These are phyloP conservation scores for Colletotrichum somersetense DNA, from an alignment of 2,329 filamentous ascomycete species.

Conservation along the genomic window DNA sequence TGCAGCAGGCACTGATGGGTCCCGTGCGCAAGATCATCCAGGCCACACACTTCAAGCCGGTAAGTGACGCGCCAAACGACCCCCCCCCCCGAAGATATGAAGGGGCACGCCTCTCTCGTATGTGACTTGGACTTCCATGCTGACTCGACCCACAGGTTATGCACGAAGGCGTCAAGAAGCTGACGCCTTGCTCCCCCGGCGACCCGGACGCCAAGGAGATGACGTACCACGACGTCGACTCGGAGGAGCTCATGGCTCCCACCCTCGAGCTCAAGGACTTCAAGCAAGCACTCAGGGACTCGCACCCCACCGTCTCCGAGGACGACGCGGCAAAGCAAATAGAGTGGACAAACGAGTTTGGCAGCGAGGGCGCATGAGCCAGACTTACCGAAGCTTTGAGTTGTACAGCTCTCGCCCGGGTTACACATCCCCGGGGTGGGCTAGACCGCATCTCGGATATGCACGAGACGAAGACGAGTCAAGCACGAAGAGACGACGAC, in stretches of 20 bases:
- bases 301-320: constrained; percentile 88
- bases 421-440: background rate
- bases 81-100: no score
- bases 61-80: constrained; percentile 55
- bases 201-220: constrained; percentile 89
- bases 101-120: background rate
- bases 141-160: constrained; percentile 67
- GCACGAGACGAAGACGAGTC: background rate
- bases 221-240: constrained; percentile 90
- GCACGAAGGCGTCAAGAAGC: constrained; percentile 74
- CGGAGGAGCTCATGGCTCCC: constrained; percentile 87
- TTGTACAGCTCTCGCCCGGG: no score
- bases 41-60: constrained; percentile 97
- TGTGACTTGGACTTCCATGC: constrained; percentile 1
- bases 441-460: background rate
- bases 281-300: constrained; percentile 88
- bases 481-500: background rate
- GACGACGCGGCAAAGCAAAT: constrained; percentile 87
- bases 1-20: constrained; percentile 97
- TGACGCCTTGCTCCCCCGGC: constrained; percentile 94
- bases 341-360: constrained; percentile 97
- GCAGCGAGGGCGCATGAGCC: constrained; percentile 80
- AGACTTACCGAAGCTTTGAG: background rate
- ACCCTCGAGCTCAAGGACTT: constrained; percentile 92
- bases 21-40: constrained; percentile 97